Percentiles rank a stretch among this genome's conserved stretches.
phyloP scores from a whole-genome alignment of 805 yeast species.

The Metschnikowia koreensis region DNA sequence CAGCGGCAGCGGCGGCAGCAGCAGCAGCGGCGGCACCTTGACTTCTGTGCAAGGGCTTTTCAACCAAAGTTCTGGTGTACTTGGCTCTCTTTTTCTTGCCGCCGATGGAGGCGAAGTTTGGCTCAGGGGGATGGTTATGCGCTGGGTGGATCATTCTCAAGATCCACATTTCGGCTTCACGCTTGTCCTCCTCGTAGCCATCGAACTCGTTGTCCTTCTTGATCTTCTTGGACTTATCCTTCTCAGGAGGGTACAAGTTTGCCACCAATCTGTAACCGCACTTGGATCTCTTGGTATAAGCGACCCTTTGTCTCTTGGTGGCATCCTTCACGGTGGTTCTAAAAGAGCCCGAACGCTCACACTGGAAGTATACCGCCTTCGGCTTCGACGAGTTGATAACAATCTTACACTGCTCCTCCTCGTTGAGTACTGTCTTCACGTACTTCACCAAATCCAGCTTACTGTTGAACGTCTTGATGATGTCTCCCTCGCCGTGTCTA shows the following conservation, averaged over 20 bases:
- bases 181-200: constrained; percentile 19
- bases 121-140: constrained; percentile 47
- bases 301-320: constrained; percentile 45
- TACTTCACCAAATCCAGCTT: constrained; percentile 26
- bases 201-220: constrained; percentile 28
- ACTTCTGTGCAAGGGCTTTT: constrained; percentile 39
- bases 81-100: constrained; percentile 40
- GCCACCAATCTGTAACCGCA: constrained; percentile 45
- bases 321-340: constrained; percentile 48
- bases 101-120: constrained; percentile 24
- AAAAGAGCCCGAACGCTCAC: constrained; percentile 45
- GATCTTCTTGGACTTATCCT: constrained; percentile 36
- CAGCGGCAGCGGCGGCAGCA: constrained; percentile 27
- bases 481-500: constrained; percentile 23
- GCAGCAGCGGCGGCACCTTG: constrained; percentile 21
- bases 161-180: constrained; percentile 42
- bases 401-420: constrained; percentile 39
- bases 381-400: constrained; percentile 48
- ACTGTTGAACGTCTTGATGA: constrained; percentile 22
- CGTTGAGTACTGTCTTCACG: constrained; percentile 39
- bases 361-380: constrained; percentile 47
- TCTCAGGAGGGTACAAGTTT: constrained; percentile 41
- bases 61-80: constrained; percentile 41
- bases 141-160: constrained; percentile 46
- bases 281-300: constrained; percentile 46